These are phyloP conservation scores for Clonostachys byssicola DNA, from an alignment of 2,329 filamentous ascomycete genomes.

Conservation along the genomic window DNA sequence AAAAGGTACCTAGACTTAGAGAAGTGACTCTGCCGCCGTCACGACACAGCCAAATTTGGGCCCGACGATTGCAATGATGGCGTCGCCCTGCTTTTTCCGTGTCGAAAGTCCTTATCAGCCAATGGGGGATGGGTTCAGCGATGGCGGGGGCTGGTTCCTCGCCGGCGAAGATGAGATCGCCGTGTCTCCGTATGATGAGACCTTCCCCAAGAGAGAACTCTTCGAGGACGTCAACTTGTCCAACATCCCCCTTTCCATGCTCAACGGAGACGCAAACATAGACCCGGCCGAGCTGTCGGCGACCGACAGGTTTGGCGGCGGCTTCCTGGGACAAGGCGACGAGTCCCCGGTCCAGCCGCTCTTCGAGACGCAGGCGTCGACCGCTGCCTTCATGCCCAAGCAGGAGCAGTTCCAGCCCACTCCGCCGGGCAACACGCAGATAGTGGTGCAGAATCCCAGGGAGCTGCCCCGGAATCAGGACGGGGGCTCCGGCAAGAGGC, in stretches of 20 bases:
- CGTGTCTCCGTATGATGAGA: background rate
- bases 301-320: background rate
- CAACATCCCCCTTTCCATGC: background rate
- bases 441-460: background rate
- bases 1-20: no score
- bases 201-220: background rate
- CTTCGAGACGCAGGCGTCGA: background rate
- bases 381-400: background rate
- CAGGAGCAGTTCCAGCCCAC: background rate
- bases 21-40: no score
- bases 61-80: no score
- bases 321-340: background rate
- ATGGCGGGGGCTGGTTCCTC: no score
- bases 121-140: no score
- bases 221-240: conserved; percentile 1
- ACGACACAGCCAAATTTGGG: no score
- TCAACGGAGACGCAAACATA: background rate
- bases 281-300: background rate
- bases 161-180: background rate
- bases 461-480: background rate
- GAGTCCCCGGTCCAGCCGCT: background rate
- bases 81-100: no score
- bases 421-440: background rate
- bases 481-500: background rate
- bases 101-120: no score